phyloP scores from a whole-genome alignment of 768 basidiomycete genomes.

The Lentinula edodes region DNA sequence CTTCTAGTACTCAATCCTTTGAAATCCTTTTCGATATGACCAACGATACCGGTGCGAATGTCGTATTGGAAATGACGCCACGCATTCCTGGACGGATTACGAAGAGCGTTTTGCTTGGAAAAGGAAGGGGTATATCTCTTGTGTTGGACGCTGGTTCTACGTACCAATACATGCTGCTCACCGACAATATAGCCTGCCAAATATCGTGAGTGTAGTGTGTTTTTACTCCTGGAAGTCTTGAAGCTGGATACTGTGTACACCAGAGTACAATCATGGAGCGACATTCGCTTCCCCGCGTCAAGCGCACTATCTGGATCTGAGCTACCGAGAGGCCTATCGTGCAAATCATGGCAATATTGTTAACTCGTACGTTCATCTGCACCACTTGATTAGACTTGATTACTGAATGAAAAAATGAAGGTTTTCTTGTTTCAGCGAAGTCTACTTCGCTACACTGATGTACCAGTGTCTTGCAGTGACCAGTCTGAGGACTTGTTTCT shows the following conservation, averaged over 20 bases:
- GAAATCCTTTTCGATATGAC: constrained; percentile 47
- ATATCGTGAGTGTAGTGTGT: constrained; percentile 35
- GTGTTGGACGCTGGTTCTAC: constrained; percentile 42
- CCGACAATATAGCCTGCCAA: constrained; percentile 27
- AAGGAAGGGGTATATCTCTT: constrained; percentile 37
- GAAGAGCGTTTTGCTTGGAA: constrained; percentile 31
- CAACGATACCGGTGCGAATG: constrained; percentile 33
- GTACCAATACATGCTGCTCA: constrained; percentile 38
- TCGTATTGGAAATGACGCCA: neutral
- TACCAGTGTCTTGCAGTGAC: neutral
- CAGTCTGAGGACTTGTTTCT: neutral
- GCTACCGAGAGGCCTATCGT: constrained; percentile 4
- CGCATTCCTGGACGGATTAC: constrained; percentile 9
- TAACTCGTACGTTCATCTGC: neutral
- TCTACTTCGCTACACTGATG: neutral
- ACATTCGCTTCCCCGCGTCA: constrained; percentile 29
- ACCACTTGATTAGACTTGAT: too few species aligned
- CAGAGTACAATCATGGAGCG: constrained; percentile 43
- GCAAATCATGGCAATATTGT: neutral
- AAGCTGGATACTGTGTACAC: neutral
- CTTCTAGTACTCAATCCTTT: constrained; percentile 46
- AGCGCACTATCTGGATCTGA: constrained; percentile 15
- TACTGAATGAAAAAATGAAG: too few species aligned
- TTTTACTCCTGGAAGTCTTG: neutral
- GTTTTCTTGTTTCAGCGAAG: neutral